Percentiles rank a stretch among this genome's conserved stretches.
These are phyloP conservation scores for Adenanthera pavonina DNA, from an alignment of 306 rosid genomes.

Conservation along the genomic window DNA sequence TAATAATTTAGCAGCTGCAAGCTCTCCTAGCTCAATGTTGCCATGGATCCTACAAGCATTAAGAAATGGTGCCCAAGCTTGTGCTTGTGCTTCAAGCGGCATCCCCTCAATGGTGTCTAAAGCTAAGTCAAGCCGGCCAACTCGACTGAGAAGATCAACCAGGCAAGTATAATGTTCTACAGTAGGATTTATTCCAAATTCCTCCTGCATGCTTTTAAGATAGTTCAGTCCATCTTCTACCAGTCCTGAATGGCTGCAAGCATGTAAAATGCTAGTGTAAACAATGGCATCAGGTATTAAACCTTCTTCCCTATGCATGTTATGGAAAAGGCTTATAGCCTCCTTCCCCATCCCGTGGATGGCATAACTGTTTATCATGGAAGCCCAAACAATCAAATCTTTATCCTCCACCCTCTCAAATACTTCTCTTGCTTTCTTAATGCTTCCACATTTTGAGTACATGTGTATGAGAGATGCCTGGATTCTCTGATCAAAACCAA, in stretches of 20 bases:
- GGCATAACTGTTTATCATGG: slow-evolving; percentile 69
- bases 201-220: slow-evolving; percentile 64
- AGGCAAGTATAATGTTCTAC: slow-evolving; percentile 67
- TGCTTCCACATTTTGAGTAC: slow-evolving; percentile 74
- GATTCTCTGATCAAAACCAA: slow-evolving; percentile 52
- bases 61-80: slow-evolving; percentile 66
- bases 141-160: slow-evolving; percentile 71
- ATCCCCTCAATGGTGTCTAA: slow-evolving; percentile 59
- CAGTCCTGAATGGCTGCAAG: slow-evolving; percentile 76
- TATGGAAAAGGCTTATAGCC: slow-evolving; percentile 58
- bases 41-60: slow-evolving; percentile 71
- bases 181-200: slow-evolving; percentile 59
- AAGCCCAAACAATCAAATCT: slow-evolving; percentile 70
- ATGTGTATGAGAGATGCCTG: slow-evolving; percentile 75
- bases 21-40: slow-evolving; percentile 54
- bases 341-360: slow-evolving; percentile 67
- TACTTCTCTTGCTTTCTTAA: slow-evolving; percentile 52
- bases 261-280: slow-evolving; percentile 60
- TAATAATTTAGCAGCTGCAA: slow-evolving; percentile 48
- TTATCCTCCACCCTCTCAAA: slow-evolving; percentile 54
- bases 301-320: slow-evolving; percentile 52
- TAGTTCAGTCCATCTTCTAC: slow-evolving; percentile 65
- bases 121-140: slow-evolving; percentile 62
- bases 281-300: slow-evolving; percentile 64
- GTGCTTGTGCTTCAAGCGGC: slow-evolving; percentile 58